These are phyloP conservation scores for Lasiodiplodia theobromae DNA, from an alignment of 2,329 filamentous ascomycete species.

Conservation along the genomic window DNA sequence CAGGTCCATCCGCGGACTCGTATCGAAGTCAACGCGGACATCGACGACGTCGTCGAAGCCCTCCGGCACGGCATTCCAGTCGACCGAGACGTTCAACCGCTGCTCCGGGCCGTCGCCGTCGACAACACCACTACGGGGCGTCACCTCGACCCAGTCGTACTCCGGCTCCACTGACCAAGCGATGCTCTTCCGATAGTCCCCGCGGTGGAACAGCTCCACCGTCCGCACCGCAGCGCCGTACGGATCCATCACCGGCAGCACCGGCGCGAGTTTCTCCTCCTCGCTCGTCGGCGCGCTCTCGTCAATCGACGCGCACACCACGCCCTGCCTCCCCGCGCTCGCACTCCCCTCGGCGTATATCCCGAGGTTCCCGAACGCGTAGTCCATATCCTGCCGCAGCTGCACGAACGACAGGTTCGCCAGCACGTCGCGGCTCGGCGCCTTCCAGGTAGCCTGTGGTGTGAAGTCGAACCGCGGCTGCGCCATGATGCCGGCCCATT, in stretches of 20 bases:
- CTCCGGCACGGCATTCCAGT: conserved; percentile 32
- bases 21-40: conserved; percentile 36
- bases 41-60: conserved; percentile 33
- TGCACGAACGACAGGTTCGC: conserved; percentile 66
- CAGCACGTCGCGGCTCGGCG: conserved; percentile 70
- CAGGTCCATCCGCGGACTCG: conserved; percentile 33
- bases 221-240: not conserved
- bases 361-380: conserved; percentile 62
- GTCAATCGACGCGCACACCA: conserved; percentile 18
- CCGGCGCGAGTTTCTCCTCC: not conserved
- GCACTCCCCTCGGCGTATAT: conserved; percentile 63
- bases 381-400: conserved; percentile 58
- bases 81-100: conserved; percentile 34
- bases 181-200: not conserved
- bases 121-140: not conserved
- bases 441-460: conserved; percentile 71
- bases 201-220: not conserved
- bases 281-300: not conserved
- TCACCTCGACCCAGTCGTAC: conserved; percentile 8
- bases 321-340: conserved; percentile 33
- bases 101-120: conserved; percentile 32
- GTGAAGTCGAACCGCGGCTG: conserved; percentile 59
- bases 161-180: not conserved
- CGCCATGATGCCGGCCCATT: not conserved
- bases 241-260: not conserved